These are phyloP conservation scores for Fusarium subtropicale DNA, from an alignment of 2,329 filamentous ascomycete genomes.

Conservation along the genomic window DNA sequence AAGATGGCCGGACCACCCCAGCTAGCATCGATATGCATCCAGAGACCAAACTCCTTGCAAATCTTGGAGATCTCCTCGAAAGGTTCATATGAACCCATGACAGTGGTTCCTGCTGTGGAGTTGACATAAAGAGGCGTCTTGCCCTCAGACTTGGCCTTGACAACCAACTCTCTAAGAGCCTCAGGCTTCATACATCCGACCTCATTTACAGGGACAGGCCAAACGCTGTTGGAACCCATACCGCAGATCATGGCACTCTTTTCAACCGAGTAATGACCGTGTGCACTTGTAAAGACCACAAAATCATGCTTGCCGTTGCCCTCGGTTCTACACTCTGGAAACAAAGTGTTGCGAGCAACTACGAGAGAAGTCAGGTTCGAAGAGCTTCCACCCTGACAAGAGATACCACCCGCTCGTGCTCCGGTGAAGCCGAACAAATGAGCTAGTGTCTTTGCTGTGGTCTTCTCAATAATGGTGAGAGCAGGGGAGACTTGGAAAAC, in stretches of 20 bases:
- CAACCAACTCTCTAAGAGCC: constrained; percentile 72
- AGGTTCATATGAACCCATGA: constrained; percentile 89
- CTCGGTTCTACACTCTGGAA: constrained; percentile 77
- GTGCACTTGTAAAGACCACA: constrained; percentile 86
- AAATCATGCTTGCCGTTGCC: constrained; percentile 77
- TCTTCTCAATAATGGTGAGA: constrained; percentile 87
- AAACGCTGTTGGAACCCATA: constrained; percentile 79
- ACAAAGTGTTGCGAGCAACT: constrained; percentile 87
- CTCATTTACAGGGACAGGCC: constrained; percentile 78
- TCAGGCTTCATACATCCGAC: constrained; percentile 76
- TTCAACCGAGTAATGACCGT: constrained; percentile 94
- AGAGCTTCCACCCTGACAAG: constrained; percentile 83
- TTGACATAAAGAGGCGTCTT: constrained; percentile 94
- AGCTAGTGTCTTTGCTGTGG: constrained; percentile 78
- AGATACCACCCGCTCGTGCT: constrained; percentile 77
- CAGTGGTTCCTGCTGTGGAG: constrained; percentile 93
- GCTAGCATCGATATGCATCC: constrained; percentile 92
- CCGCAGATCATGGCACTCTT: constrained; percentile 95
- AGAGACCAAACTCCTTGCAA: constrained; percentile 78
- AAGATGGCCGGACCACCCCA: constrained; percentile 93
- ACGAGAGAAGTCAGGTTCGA: constrained; percentile 89
- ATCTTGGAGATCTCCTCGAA: constrained; percentile 76
- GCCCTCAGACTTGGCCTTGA: constrained; percentile 71
- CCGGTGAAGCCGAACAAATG: constrained; percentile 80
- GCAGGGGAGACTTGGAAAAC: constrained; percentile 95